A percentile compares a stretch with the other conserved stretches of the same genome.
Conservation (phyloP, 371 early-diverging fungal species). For the Apophysomyces sp. region DNA sequence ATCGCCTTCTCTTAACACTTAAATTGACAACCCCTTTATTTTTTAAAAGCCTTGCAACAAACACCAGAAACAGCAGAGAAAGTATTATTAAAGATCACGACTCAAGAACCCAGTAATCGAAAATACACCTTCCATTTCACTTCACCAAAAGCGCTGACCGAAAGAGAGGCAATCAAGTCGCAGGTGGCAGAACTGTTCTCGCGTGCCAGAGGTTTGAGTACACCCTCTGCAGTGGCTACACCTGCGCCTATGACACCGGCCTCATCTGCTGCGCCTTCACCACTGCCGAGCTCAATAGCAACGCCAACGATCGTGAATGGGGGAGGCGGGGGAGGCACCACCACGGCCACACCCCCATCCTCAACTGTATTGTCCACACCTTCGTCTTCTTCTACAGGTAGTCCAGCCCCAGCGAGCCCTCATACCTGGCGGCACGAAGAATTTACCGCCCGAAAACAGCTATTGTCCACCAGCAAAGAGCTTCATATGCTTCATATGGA, state of each 20-base stretch:
- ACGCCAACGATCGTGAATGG: slow-evolving; percentile 13
- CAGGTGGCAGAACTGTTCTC: slow-evolving; percentile 49
- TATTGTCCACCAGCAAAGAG: slow-evolving; percentile 69
- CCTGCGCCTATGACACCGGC: slow-evolving; percentile 7
- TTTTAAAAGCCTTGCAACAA: slow-evolving; percentile 29
- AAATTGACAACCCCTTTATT: not conserved
- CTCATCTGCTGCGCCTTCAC: not conserved
- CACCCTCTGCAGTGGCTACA: slow-evolving; percentile 7
- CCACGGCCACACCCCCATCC: slow-evolving; percentile 18
- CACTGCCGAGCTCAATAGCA: slow-evolving; percentile 11
- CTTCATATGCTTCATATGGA: slow-evolving; percentile 74
- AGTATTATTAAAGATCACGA: slow-evolving; percentile 39
- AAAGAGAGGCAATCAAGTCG: slow-evolving; percentile 58
- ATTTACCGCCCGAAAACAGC: slow-evolving; percentile 59
- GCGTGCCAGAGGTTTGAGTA: slow-evolving; percentile 31
- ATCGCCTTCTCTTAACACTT: not conserved
- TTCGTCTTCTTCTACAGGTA: slow-evolving; percentile 21
- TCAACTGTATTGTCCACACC: slow-evolving; percentile 16
- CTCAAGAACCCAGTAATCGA: slow-evolving; percentile 20
- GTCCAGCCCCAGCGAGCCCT: slow-evolving; percentile 10
- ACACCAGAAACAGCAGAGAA: slow-evolving; percentile 44
- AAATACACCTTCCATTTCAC: slow-evolving; percentile 57
- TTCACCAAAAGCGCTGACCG: slow-evolving; percentile 48
- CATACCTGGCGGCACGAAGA: slow-evolving; percentile 45
- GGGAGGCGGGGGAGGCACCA: not conserved